Percentiles rank a stretch among this genome's conserved stretches.
Evolutionary conservation across 2,329 filamentous ascomycete species (phyloP).

Genomic region (Xylariaceae sp.): DNA sequence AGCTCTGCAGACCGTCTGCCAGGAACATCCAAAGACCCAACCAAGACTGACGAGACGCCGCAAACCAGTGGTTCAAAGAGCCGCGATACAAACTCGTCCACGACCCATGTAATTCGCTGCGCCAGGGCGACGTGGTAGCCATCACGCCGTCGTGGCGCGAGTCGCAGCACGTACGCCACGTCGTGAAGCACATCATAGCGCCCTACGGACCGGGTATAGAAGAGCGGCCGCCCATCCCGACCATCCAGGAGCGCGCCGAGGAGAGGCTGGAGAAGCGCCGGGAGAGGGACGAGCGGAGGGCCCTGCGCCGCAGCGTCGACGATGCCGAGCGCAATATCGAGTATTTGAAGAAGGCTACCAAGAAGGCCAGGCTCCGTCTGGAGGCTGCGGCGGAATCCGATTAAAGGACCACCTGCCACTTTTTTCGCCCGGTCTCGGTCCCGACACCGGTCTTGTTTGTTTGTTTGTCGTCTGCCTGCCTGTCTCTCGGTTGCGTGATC

Average conservation of each 20-base stretch:
- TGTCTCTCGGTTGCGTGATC: no score
- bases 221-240: constrained; percentile 60
- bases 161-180: constrained; percentile 63
- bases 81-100: constrained; percentile 66
- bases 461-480: no score
- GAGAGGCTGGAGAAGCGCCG: constrained; percentile 36
- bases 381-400: neutral
- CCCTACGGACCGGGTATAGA: constrained; percentile 59
- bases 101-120: constrained; percentile 69
- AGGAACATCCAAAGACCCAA: constrained; percentile 1
- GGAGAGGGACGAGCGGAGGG: constrained; percentile 20
- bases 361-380: neutral
- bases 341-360: neutral
- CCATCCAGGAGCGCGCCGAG: constrained; percentile 54
- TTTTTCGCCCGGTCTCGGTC: no score
- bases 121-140: constrained; percentile 68
- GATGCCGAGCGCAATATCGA: neutral
- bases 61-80: constrained; percentile 55
- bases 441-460: no score
- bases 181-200: constrained; percentile 69
- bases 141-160: constrained; percentile 62
- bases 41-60: neutral
- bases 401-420: no score
- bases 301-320: constrained; percentile 3
- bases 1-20: neutral